Evolutionary conservation across 257 asterid species (phyloP).

Genomic region (Nicotiana obtusifolia): DNA sequence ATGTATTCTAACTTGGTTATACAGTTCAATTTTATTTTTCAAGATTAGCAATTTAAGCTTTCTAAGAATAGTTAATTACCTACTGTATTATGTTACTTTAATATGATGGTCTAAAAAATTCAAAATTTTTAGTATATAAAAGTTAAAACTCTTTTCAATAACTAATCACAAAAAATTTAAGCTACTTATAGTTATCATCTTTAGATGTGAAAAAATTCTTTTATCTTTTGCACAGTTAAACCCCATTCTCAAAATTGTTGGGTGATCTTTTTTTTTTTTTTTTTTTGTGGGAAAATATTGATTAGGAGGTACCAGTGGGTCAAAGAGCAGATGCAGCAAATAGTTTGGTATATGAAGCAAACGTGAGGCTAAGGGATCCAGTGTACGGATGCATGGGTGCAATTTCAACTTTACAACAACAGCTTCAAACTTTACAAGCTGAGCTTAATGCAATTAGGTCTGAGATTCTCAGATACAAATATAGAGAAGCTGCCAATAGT

Average conservation of each 20-base stretch:
- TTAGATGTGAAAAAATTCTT: too few relatives aligned
- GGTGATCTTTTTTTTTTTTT: background rate
- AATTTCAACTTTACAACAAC: constrained; percentile 73
- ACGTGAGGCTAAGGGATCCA: constrained; percentile 81
- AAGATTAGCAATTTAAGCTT: too few relatives aligned
- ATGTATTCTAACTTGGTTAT: too few relatives aligned
- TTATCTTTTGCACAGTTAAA: background rate
- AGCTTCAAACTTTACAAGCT: constrained; percentile 61
- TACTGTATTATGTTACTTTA: too few relatives aligned
- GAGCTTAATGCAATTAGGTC: constrained; percentile 69
- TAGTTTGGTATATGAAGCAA: constrained; percentile 88
- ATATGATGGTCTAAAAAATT: too few relatives aligned
- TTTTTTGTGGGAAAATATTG: background rate
- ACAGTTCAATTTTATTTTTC: too few relatives aligned
- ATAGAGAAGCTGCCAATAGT: constrained; percentile 66
- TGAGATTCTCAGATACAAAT: constrained; percentile 63
- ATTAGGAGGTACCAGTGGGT: constrained; percentile 66
- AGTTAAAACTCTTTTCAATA: too few relatives aligned
- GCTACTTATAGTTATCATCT: too few relatives aligned
- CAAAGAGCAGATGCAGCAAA: constrained; percentile 89
- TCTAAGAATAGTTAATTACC: too few relatives aligned
- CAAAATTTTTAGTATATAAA: too few relatives aligned
- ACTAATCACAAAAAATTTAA: too few relatives aligned
- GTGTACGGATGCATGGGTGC: constrained; percentile 98
- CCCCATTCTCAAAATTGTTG: background rate